Percentiles rank a stretch among this genome's conserved stretches.
Conservation (phyloP, 2,329 filamentous ascomycete genomes). For the Lecanosticta acicola region DNA sequence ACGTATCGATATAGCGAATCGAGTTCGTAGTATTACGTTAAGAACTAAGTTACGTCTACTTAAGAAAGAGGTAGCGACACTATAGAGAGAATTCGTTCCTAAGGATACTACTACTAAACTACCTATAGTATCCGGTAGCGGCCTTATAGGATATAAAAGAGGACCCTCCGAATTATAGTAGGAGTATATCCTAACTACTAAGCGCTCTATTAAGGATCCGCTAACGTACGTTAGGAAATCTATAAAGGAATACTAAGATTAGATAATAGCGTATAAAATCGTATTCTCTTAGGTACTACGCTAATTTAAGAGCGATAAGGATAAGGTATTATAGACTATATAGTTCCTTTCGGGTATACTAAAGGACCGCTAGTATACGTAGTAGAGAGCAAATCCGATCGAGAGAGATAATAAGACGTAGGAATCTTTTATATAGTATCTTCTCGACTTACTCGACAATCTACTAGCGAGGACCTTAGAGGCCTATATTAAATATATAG, state of each 20-base stretch:
- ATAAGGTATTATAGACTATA: background rate
- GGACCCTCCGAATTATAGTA: background rate
- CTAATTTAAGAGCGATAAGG: background rate
- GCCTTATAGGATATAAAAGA: background rate
- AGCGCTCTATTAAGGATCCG: background rate
- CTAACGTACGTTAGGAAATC: background rate
- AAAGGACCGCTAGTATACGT: background rate
- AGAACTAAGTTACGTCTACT: too few relatives aligned
- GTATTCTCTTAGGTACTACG: background rate
- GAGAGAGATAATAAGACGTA: background rate
- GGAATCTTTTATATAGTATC: background rate
- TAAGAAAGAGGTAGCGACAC: too few relatives aligned
- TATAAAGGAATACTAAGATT: background rate
- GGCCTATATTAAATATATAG: background rate
- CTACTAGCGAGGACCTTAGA: background rate
- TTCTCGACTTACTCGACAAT: background rate
- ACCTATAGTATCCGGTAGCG: background rate
- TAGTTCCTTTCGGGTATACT: background rate
- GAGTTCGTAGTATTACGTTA: too few relatives aligned
- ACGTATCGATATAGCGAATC: too few relatives aligned
- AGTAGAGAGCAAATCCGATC: background rate
- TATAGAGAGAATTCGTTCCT: too few relatives aligned
- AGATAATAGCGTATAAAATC: background rate
- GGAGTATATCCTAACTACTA: background rate
- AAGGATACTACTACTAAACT: background rate